These are phyloP conservation scores for Calonectria ilicicola DNA, from an alignment of 2,329 filamentous ascomycete genomes.

Conservation along the genomic window DNA sequence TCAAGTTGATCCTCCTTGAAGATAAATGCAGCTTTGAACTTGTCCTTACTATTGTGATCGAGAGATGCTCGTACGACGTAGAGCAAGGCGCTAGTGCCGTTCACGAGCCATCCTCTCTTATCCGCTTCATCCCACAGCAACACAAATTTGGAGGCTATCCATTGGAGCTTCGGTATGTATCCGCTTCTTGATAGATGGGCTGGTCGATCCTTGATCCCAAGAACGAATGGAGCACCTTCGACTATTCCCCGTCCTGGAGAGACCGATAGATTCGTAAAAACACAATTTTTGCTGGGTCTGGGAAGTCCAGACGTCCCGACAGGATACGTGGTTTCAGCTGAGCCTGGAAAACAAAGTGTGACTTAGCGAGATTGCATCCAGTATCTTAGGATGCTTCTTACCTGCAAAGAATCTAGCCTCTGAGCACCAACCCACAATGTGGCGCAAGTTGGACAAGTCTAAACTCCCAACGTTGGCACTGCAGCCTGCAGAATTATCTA, in stretches of 20 bases:
- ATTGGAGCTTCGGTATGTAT: constrained; percentile 26
- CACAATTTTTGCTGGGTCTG: not conserved
- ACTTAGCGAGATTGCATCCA: too few species aligned
- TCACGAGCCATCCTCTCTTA: constrained; percentile 46
- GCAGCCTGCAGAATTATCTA: not conserved
- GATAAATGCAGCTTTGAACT: constrained; percentile 5
- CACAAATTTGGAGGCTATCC: constrained; percentile 33
- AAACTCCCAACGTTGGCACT: not conserved
- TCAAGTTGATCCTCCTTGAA: not conserved
- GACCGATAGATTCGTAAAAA: not conserved
- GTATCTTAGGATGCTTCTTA: not conserved
- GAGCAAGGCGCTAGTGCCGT: constrained; percentile 42
- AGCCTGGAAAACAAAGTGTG: not conserved
- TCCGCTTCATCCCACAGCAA: constrained; percentile 42
- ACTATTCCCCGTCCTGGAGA: not conserved
- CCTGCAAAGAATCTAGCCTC: not conserved
- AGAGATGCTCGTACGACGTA: constrained; percentile 38
- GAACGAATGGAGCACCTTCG: not conserved
- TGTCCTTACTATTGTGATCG: constrained; percentile 6
- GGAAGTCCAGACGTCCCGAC: not conserved
- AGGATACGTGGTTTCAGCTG: not conserved
- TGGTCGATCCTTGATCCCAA: not conserved
- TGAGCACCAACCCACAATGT: constrained; percentile 19
- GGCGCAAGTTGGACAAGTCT: not conserved
- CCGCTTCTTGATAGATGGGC: constrained; percentile 6